Conservation (phyloP, 1,284 basidiomycete genomes). For the Cryptococcus sp. region DNA sequence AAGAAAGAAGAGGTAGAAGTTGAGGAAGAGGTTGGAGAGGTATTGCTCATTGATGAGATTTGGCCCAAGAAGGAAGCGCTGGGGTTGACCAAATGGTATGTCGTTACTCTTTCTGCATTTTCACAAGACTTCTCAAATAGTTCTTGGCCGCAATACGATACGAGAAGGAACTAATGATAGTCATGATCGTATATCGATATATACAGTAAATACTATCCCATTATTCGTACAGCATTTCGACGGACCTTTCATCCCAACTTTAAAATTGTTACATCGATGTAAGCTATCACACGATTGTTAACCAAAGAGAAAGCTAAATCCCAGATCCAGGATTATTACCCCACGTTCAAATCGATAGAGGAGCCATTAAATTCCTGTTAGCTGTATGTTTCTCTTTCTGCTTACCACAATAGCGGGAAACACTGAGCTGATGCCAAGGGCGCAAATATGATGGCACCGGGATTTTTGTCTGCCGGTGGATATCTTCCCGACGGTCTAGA, state of each 20-base stretch:
- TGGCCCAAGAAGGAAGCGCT: constrained; percentile 99
- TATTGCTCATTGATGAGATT: constrained; percentile 70
- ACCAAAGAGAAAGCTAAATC: neutral
- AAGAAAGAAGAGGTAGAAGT: constrained; percentile 46
- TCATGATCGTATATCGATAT: constrained; percentile 92
- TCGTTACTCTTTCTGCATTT: constrained; percentile 20
- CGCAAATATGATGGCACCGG: constrained; percentile 96
- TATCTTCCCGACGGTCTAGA: constrained; percentile 75
- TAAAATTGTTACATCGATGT: constrained; percentile 89
- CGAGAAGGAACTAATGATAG: constrained; percentile 49
- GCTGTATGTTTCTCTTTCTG: constrained; percentile 49
- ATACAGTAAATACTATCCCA: constrained; percentile 78
- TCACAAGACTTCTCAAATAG: too few relatives aligned
- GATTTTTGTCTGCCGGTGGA: constrained; percentile 87
- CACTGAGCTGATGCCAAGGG: constrained; percentile 49
- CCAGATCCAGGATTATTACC: constrained; percentile 87
- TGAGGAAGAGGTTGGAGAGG: constrained; percentile 53
- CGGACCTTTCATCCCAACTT: constrained; percentile 82
- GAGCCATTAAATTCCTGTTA: constrained; percentile 95
- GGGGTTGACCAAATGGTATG: constrained; percentile 90
- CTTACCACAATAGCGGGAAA: neutral
- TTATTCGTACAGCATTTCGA: constrained; percentile 98
- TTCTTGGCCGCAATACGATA: neutral
- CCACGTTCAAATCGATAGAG: constrained; percentile 84
- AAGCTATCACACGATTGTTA: constrained; percentile 37